A percentile compares a stretch with the other conserved stretches of the same genome.
Conservation (phyloP, 2,329 filamentous ascomycete genomes). For the Coniella lustricola region DNA sequence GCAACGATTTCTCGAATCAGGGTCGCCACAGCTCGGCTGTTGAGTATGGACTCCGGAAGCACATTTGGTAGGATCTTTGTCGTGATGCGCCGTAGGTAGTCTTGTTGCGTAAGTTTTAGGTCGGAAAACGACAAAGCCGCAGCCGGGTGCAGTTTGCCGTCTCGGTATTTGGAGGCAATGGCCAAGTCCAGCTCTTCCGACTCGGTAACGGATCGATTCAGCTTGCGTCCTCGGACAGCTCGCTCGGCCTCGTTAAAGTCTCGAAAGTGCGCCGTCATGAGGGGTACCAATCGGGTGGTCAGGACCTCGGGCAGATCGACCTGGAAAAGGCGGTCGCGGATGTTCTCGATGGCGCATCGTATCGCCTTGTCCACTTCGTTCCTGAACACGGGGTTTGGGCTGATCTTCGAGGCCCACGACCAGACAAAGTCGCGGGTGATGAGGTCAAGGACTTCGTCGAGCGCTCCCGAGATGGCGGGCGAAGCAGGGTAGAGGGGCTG, state of each 20-base stretch:
- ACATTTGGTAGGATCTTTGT: constrained; percentile 65
- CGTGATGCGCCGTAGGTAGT: constrained; percentile 73
- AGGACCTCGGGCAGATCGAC: constrained; percentile 79
- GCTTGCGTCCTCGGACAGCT: constrained; percentile 74
- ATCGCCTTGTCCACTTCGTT: constrained; percentile 82
- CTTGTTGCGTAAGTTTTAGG: constrained; percentile 77
- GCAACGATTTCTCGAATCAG: constrained; percentile 85
- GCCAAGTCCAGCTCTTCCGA: constrained; percentile 93
- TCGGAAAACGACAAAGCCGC: constrained; percentile 78
- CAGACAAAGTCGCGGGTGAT: constrained; percentile 78
- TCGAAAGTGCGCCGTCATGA: constrained; percentile 80
- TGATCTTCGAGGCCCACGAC: constrained; percentile 86
- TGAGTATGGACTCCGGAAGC: constrained; percentile 65
- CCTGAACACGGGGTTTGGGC: constrained; percentile 68
- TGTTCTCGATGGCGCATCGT: constrained; percentile 60
- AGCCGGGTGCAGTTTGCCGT: constrained; percentile 82
- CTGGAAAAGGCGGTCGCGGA: constrained; percentile 65
- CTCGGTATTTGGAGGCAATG: constrained; percentile 87
- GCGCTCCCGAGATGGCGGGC: constrained; percentile 66
- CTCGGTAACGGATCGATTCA: constrained; percentile 87
- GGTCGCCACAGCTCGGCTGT: constrained; percentile 72
- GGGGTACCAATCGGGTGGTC: constrained; percentile 76
- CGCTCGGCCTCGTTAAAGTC: constrained; percentile 90
- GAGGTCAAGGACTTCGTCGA: constrained; percentile 72
- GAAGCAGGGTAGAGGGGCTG: constrained; percentile 69